Base-by-base conservation (phyloP, 257 asterid species). In the Jacaranda mimosifolia region DNA sequence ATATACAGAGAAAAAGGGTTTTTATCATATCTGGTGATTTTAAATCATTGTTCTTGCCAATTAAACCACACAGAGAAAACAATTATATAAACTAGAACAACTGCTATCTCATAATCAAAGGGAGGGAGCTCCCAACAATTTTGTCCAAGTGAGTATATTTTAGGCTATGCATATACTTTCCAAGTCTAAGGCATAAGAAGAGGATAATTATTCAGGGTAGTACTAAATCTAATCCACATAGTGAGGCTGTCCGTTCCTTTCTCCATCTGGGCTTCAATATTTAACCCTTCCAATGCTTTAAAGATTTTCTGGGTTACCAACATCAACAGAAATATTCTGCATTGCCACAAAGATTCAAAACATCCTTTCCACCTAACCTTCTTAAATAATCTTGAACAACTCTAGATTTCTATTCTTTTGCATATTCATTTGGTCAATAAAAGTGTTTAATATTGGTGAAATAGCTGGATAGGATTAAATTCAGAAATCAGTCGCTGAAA, bases 281-380 rank as follows among this genome's bases (percentile, higher is more conserved):
- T 73, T 73, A 60, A 62, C 10, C 11, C 49, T 60, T 73, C 70
- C 19, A 72, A 73, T 60, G 52, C 13, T 39, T 43, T 3, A 13
- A 60, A 63, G 13, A 73, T 57, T 59, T 35, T 63, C 53, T 4
- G 35, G 46, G 45, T 48, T 12, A 26, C 5, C 42, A 39, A 7
- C 35, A 58, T 59, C 72, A 10, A 42, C 36, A 15, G 26, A 66
- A 52, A 55, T 55, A 42, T 13, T 7, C 32, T 18, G 9, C 62
- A 63, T 67, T 71, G 64, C 55, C 67, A 62, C 39, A 51, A 69
- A 19, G 65, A 48, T 62, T 76, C 45, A 52, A 35, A 51, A 53
- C 36, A 51, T 55, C 68, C 69, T 68, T 80, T 38, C 9, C 46
- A 74, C 62, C 72, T 59, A 68, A 68, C 43, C n/a, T 66, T n/a